Conservation (phyloP, 192 early-diverging fungal genomes). For the Gryganskiella cystojenkinii region DNA sequence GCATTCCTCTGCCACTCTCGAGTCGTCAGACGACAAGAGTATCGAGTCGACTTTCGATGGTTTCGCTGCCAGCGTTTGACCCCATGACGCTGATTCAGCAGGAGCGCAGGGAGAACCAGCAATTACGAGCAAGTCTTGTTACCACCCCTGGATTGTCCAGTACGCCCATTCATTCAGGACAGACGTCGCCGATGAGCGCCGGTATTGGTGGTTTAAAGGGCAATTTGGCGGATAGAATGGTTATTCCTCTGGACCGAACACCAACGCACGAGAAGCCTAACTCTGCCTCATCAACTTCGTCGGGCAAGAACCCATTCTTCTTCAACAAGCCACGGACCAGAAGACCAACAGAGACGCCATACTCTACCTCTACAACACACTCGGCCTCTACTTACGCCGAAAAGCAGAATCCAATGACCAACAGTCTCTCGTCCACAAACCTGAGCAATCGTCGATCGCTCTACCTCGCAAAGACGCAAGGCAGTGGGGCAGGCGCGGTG, state of each 20-base stretch:
- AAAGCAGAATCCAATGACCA: not conserved
- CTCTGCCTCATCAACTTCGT: conserved; percentile 24
- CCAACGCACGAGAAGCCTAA: conserved; percentile 26
- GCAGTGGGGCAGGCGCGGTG: not conserved
- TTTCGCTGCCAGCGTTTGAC: conserved; percentile 32
- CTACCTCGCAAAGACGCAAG: conserved; percentile 45
- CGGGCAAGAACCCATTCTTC: conserved; percentile 48
- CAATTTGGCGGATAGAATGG: conserved; percentile 12
- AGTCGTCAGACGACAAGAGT: conserved; percentile 27
- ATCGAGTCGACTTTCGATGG: conserved; percentile 40
- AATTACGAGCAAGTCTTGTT: not conserved
- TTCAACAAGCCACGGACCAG: conserved; percentile 31
- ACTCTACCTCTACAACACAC: not conserved
- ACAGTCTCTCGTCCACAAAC: conserved; percentile 20
- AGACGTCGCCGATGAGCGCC: not conserved
- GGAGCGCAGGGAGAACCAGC: conserved; percentile 20
- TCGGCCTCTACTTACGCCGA: conserved; percentile 1
- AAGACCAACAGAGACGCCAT: conserved; percentile 30
- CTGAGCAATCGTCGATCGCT: conserved; percentile 24
- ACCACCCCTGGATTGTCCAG: not conserved
- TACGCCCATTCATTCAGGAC: conserved; percentile 2
- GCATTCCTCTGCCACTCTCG: conserved; percentile 23
- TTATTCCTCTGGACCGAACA: conserved; percentile 41
- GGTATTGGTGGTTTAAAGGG: not conserved
- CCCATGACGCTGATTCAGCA: conserved; percentile 37